Base-by-base conservation (phyloP, 371 early-diverging fungal genomes). In the Mortierella sp. region DNA sequence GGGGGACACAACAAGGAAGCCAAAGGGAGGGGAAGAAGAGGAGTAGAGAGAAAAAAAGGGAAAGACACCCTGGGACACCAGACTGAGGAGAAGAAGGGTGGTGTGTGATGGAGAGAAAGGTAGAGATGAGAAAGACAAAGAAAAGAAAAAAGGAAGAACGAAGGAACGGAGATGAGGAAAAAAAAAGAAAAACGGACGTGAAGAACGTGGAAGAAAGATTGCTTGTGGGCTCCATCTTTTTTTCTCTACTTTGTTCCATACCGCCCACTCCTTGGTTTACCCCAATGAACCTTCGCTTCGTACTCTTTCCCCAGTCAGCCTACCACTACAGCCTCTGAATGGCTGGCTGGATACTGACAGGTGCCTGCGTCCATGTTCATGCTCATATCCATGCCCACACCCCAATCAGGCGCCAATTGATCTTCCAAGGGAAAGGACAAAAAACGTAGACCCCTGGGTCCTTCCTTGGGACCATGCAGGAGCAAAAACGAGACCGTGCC, bases 401-500 rank as follows among this genome's bases (percentile, higher is more conserved):
- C 43, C 7, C 29, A 32, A 18, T 24, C 51, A 18, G 24, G 27
- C 29, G 27, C 29, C 18, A 72, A 54, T 21, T 2, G 51, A 51
- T n/a, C 8, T 2, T 71, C 27, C n/a, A 29, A 44, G 43, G n/a
- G 12, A 78, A 78, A 75, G 41, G 41, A 41, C 41, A 70, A 54
- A 43, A 43, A 41, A 79, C 75, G 74, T 8, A 0, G 14, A 51
- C 51, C 76, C 71, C 77, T 79, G 74, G 77, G 83, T 72, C 80
- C 77, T 60, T 77, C 83, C 73, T 14, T 18, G 1, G 18, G 14
- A 16, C 21, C 56, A 56, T 4, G 32, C 8, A 14, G 60, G 16
- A 14, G 29, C 74, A 83, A 76, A 83, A 78, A 63, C 46, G 38
- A 83, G 83, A 76, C 77, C 79, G 83, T 80, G 77, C 80, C 84